Evolutionary conservation across 768 basidiomycete species (phyloP), one percentile per base, ranked within the genome.

Genomic region (Tylopilus subfusipes): DNA sequence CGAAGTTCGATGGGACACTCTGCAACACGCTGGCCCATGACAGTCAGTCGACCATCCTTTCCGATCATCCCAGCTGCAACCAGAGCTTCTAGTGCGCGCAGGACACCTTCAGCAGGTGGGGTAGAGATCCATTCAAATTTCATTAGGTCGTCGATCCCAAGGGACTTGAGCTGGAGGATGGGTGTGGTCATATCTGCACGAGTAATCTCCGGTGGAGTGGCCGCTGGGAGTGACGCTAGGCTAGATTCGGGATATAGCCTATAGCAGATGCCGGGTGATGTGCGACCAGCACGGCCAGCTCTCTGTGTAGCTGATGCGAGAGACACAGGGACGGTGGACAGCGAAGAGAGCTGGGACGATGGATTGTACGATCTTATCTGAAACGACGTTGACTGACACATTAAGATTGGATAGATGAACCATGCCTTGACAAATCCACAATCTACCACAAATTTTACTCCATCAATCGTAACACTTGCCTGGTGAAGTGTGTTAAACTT

Each of bases 381-480:
- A 12, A 21, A 31, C 42, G 19, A 48, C 8, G 42, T 48, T 25
- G 33, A 53, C 33, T 14, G 24, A 30, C 10, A 38, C 42, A 31
- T 21, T 29, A 10, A 48, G 39, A 53, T 21, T 34, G 25, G 19
- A 31, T 25, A 21, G 13, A 55, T 55, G 12, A 5, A 13, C 58
- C 73, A 21, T 60, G 92, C 93, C 82, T 99, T 99, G 58, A 97
- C 95, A 64, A 93, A 93, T 16, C 97, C 97, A 54, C 85, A 86
- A 64, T 99, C 97, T 4, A 98, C 79, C 14, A 99, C 95, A 64
- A 86, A 98, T 60, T 88, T 88, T 56, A 98, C 86, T 4, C 95
- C 94, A 39, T 98, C 93, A 53, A 99, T 98, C 1, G 97, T 99
- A 22, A 99, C 89, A 66, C 91, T 94, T 16, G 97, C 95, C 90